Evolutionary conservation across 768 basidiomycete genomes (phyloP).

Genomic region (Sutorius australiensis): DNA sequence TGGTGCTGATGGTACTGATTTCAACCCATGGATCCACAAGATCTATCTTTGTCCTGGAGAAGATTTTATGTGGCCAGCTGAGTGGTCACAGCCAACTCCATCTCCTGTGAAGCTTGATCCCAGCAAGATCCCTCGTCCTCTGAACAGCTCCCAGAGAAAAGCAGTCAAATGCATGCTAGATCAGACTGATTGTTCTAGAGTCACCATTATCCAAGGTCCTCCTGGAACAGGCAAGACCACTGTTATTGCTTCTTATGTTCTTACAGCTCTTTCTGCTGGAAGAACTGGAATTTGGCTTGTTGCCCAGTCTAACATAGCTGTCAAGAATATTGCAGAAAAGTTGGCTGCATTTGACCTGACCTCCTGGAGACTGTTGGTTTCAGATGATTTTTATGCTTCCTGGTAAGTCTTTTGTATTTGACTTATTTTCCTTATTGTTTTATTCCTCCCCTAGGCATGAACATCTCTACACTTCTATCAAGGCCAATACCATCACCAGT

Average conservation of each 20-base stretch:
- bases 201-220: constrained; percentile 45
- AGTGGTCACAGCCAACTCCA: constrained; percentile 21
- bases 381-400: constrained; percentile 57
- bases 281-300: constrained; percentile 68
- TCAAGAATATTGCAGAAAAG: constrained; percentile 87
- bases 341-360: constrained; percentile 50
- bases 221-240: constrained; percentile 74
- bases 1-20: constrained; percentile 21
- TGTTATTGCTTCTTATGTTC: constrained; percentile 63
- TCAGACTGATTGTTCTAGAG: constrained; percentile 29
- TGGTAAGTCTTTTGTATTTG: constrained; percentile 46
- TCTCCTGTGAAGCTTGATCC: constrained; percentile 15
- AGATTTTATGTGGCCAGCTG: constrained; percentile 38
- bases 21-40: constrained; percentile 37
- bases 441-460: constrained; percentile 61
- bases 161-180: constrained; percentile 39
- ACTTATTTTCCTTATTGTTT: constrained; percentile 3
- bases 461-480: constrained; percentile 57
- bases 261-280: constrained; percentile 39
- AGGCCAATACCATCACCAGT: constrained; percentile 50
- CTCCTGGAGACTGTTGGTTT: constrained; percentile 68
- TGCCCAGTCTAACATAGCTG: constrained; percentile 84
- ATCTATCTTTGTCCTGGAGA: constrained; percentile 32
- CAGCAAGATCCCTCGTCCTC: constrained; percentile 22
- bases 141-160: constrained; percentile 38